Conservation (phyloP, 345 rosid species). For the Eucalyptus pumila region DNA sequence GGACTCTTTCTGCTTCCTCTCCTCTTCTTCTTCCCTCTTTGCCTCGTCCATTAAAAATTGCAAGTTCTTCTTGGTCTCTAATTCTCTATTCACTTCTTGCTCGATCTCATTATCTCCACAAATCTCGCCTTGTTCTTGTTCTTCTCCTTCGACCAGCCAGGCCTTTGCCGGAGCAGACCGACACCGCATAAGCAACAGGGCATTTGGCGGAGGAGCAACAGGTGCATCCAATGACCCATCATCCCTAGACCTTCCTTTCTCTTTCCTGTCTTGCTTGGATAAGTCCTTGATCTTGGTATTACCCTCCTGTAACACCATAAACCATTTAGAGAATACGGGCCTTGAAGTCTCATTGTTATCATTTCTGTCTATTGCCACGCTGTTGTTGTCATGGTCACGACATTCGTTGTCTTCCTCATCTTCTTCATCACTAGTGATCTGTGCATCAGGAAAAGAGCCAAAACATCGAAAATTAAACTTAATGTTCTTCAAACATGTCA, state of each 20-base stretch:
- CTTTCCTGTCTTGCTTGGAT: background rate
- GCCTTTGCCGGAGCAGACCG: slow-evolving; percentile 37
- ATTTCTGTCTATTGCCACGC: background rate
- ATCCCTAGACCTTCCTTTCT: background rate
- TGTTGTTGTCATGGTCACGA: background rate
- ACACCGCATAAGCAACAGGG: slow-evolving; percentile 37
- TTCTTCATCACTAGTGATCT: slow-evolving; percentile 6
- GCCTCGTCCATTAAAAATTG: background rate
- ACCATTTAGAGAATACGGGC: slow-evolving; percentile 29
- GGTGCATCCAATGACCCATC: background rate
- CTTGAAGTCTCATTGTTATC: slow-evolving; percentile 1
- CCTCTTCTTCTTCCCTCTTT: background rate
- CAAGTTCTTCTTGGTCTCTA: slow-evolving; percentile 41
- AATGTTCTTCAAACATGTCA: slow-evolving; percentile 24
- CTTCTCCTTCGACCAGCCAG: slow-evolving; percentile 8
- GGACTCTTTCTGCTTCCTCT: slow-evolving; percentile 2
- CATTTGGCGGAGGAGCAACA: slow-evolving; percentile 29
- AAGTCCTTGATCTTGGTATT: background rate
- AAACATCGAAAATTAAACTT: slow-evolving; percentile 23
- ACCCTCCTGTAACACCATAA: slow-evolving; percentile 25
- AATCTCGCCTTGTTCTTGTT: background rate
- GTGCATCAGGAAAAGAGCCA: slow-evolving; percentile 17
- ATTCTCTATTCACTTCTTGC: background rate
- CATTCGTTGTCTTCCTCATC: slow-evolving; percentile 11
- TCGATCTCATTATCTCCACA: background rate